These are phyloP conservation scores for Telfairia occidentalis DNA, from an alignment of 331 rosid species.

Conservation along the genomic window DNA sequence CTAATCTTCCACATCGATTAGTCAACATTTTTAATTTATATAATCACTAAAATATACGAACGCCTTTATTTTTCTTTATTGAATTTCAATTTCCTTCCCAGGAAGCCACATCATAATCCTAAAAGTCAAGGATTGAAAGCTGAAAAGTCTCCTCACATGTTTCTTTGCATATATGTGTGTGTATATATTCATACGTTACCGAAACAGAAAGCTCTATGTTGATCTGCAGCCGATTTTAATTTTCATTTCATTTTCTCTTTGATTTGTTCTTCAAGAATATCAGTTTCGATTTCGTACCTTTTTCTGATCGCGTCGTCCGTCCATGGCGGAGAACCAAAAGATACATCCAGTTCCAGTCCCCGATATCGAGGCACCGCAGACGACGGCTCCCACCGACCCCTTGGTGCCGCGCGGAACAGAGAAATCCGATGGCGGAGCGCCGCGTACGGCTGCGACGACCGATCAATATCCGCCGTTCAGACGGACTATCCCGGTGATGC, in stretches of 20 bases:
- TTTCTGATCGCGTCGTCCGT: neutral
- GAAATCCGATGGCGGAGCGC: slow-evolving; percentile 32
- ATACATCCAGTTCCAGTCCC: slow-evolving; percentile 51
- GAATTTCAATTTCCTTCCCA: neutral
- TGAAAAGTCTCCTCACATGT: neutral
- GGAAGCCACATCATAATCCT: neutral
- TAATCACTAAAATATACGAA: neutral
- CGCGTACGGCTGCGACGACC: neutral
- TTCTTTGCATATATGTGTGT: too few species aligned
- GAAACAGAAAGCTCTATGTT: neutral
- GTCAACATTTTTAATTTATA: neutral
- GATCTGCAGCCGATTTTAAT: neutral
- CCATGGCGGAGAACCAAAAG: slow-evolving; percentile 61
- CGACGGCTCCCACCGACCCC: slow-evolving; percentile 34
- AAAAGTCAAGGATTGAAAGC: neutral
- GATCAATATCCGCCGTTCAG: slow-evolving; percentile 17
- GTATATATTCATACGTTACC: neutral
- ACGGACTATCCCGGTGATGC: slow-evolving; percentile 29
- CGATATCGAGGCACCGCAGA: slow-evolving; percentile 44
- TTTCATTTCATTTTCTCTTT: neutral
- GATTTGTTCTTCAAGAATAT: neutral
- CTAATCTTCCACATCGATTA: neutral
- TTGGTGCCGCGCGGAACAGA: slow-evolving; percentile 27
- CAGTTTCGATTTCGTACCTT: neutral
- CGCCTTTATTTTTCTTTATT: neutral